Evolutionary conservation across 257 asterid species (phyloP), one percentile per base, ranked within the genome.

Genomic region (Nyctanthes arbortristis): DNA sequence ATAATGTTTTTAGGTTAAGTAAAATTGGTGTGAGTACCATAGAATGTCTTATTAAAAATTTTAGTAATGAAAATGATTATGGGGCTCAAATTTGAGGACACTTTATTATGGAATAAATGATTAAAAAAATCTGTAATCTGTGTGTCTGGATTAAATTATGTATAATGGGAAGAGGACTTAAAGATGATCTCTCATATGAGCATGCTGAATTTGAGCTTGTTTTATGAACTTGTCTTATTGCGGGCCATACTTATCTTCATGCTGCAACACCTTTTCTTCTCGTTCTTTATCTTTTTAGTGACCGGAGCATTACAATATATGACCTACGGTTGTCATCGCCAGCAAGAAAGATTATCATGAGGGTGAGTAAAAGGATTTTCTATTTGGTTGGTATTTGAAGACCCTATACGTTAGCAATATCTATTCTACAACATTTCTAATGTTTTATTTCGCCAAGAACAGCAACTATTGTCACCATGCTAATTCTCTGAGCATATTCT

Each of bases 271-370:
- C 60, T 61, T 62, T 39, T n/a, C n/a, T 67, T 69, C 35, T 66
- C 24, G 25, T 40, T 45, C 39, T 49, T 39, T n/a, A 37, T 68
- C 47, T 37, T 28, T 69, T 54, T 63, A 93, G 99, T 84, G 97
- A 93, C 71, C 85, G 96, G 58, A 93, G 97, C 89, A 93, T 93
- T 69, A 73, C 88, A 28, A 83, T 93, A 78, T 93, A 84, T 73
- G 99, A 93, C 74, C 79, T 93, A 62, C 86, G 97, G 52, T 30
- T 66, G 68, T 81, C 97, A 59, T 84, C 97, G 25, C 96, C 99
- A 12, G 88, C 88, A 27, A 89, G 91, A 78, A 89, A 87, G 90
- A 63, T 93, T 70, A 78, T 89, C 63, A 91, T 89, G 99, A 73
- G 84, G 91, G 98, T 89, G 70, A 78, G 81, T 70, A 11, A 28